phyloP scores from a whole-genome alignment of 2,329 filamentous ascomycete species.

The Diaporthe sp. region DNA sequence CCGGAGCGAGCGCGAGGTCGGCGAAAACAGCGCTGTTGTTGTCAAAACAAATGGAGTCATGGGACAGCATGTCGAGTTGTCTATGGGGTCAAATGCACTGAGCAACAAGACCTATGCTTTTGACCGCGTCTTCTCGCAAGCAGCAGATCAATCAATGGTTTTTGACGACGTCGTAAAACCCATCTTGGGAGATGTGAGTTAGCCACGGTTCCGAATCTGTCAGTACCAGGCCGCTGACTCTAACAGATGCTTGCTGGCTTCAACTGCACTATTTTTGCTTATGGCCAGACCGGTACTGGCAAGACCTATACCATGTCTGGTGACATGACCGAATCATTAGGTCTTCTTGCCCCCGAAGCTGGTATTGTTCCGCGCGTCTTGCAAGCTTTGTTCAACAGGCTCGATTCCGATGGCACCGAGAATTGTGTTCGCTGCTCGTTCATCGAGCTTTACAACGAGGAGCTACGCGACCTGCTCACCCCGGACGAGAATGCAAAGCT shows the following conservation, averaged over 20 bases:
- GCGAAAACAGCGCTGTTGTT: conserved; percentile 95
- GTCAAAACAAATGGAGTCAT: conserved; percentile 90
- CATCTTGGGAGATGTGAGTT: conserved; percentile 86
- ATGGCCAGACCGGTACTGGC: conserved; percentile 96
- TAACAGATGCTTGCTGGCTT: conserved; percentile 89
- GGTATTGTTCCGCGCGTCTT: conserved; percentile 96
- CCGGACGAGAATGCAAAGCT: conserved; percentile 86
- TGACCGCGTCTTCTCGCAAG: conserved; percentile 96
- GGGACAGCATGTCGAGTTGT: conserved; percentile 86
- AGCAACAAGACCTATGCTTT: conserved; percentile 98
- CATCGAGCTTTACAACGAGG: conserved; percentile 98
- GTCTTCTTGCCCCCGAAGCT: conserved; percentile 89
- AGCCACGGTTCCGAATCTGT: background rate
- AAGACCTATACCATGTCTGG: conserved; percentile 99
- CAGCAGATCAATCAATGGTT: conserved; percentile 92
- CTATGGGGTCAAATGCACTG: conserved; percentile 91
- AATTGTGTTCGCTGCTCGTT: conserved; percentile 97
- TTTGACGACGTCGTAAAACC: conserved; percentile 97
- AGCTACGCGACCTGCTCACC: conserved; percentile 89
- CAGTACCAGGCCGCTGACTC: conserved; percentile 37
- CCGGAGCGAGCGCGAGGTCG: conserved; percentile 90
- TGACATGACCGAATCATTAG: conserved; percentile 90
- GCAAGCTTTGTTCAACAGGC: conserved; percentile 86
- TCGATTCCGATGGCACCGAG: conserved; percentile 84
- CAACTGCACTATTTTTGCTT: conserved; percentile 99